A percentile compares a stretch with the other conserved stretches of the same genome.
phyloP scores from a whole-genome alignment of 75 land plant species.

The Sequoia sempervirens region DNA sequence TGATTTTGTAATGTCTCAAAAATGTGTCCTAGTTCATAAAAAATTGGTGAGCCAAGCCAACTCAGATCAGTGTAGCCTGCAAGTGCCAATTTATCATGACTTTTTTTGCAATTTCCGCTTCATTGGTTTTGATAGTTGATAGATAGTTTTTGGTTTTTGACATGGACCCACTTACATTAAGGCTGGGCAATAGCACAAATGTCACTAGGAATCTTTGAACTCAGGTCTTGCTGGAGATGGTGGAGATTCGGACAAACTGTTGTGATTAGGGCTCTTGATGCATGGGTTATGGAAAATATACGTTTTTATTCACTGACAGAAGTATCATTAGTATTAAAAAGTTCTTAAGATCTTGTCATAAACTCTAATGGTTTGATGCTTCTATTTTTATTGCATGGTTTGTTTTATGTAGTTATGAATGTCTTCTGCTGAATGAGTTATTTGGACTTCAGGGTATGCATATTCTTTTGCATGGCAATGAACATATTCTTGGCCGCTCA shows the following conservation, averaged over 20 bases:
- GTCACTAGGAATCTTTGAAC: too few species aligned
- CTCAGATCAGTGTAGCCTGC: too few species aligned
- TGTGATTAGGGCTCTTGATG: background rate
- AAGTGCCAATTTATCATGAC: too few species aligned
- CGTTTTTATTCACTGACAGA: background rate
- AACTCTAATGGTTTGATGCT: background rate
- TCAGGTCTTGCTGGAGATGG: background rate
- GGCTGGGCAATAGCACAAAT: background rate
- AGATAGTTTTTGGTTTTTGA: background rate
- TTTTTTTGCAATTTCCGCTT: too few species aligned
- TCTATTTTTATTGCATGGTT: slow-evolving; percentile 7
- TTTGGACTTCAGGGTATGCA: slow-evolving; percentile 57
- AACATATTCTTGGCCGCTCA: slow-evolving; percentile 73
- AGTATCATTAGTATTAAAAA: background rate
- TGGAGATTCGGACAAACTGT: background rate
- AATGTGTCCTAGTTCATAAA: too few species aligned
- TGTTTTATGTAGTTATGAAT: background rate
- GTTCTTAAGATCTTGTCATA: background rate
- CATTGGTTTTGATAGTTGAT: background rate
- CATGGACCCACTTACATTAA: background rate
- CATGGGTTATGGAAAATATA: background rate
- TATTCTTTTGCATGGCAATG: slow-evolving; percentile 54
- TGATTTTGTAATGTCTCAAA: too few species aligned
- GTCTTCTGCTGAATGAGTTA: background rate
- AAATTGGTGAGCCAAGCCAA: too few species aligned